These are phyloP conservation scores for Apophysomyces trapeziformis DNA, from an alignment of 371 early-diverging fungal genomes.

Conservation along the genomic window DNA sequence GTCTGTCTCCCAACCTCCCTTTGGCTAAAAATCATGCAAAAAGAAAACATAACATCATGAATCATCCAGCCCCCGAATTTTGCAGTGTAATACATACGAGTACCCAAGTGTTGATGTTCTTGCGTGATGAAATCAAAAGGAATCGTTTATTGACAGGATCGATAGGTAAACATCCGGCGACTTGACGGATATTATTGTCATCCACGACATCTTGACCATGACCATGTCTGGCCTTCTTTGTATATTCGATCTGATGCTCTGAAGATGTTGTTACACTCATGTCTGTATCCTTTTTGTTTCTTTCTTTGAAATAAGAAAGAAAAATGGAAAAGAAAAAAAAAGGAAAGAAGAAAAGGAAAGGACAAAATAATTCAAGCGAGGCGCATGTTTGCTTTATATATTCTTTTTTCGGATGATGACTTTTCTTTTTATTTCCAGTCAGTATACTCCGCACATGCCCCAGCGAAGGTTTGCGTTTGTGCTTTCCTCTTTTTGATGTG, in stretches of 20 bases:
- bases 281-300: too few species aligned
- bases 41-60: background rate
- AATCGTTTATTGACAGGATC: conserved; percentile 54
- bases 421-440: conserved; percentile 1
- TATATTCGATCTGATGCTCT: conserved; percentile 31
- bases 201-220: conserved; percentile 43
- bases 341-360: background rate
- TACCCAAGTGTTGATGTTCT: conserved; percentile 59
- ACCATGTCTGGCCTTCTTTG: conserved; percentile 49
- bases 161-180: conserved; percentile 67
- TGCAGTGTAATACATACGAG: conserved; percentile 34
- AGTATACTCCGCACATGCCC: too few species aligned
- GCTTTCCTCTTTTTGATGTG: background rate
- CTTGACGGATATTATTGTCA: conserved; percentile 46
- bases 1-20: conserved; percentile 74
- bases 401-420: background rate
- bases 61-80: background rate
- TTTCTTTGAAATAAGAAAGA: background rate
- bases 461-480: too few species aligned
- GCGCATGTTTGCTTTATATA: background rate
- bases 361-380: background rate
- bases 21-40: conserved; percentile 41
- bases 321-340: conserved; percentile 6
- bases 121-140: conserved; percentile 58
- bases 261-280: background rate